Evolutionary conservation across 2,329 filamentous ascomycete species (phyloP), one percentile per base, ranked within the genome.

Genomic region (Dactylellina parvicollis): DNA sequence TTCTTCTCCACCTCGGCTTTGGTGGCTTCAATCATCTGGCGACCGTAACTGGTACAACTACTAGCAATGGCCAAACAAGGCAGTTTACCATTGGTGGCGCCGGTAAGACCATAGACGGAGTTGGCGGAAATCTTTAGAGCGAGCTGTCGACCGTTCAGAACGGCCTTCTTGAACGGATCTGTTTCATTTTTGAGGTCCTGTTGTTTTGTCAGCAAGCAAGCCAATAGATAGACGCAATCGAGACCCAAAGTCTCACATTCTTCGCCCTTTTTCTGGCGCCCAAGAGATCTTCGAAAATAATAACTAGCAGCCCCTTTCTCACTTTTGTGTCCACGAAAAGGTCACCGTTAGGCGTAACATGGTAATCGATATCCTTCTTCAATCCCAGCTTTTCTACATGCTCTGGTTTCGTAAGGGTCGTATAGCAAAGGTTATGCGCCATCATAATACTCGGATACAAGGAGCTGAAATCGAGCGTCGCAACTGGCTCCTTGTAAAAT

Each of bases 401-500:
- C 26, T 83, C 86, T 80, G 92, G 92, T 80, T 91, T 93, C 42
- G 98, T 83, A 30, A 98, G 84, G 0, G 95, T 99, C 0, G 95
- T 99, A 80, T 99, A 99, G 81, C 95, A 99, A 20, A 99, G 87
- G 77, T 99, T 99, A 82, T 99, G 95, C 0, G 95, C 95, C 82
- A 98, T 94, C 81, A 99, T 99, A 79, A 99, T 99, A 83, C 93
- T 97, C 20, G 95, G 95, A 78, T 99, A 99, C 75, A 99, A 89
- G 30, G 95, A 98, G 4, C 95, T 95, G 77, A 99, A 99, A 92
- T 99, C 95, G 44, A 99, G 89, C 0, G 95, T 99, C 0, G 95
- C 95, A 75, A 99, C 90, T 1, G 95, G 95, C 24, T 96, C 92
- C 78, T 95, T 89, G 81, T 99, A 98, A 81, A 96, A 99, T 30